A percentile compares a stretch with the other conserved stretches of the same genome.
These are phyloP conservation scores for Striga asiatica DNA, from an alignment of 257 asterid species.

Conservation along the genomic window DNA sequence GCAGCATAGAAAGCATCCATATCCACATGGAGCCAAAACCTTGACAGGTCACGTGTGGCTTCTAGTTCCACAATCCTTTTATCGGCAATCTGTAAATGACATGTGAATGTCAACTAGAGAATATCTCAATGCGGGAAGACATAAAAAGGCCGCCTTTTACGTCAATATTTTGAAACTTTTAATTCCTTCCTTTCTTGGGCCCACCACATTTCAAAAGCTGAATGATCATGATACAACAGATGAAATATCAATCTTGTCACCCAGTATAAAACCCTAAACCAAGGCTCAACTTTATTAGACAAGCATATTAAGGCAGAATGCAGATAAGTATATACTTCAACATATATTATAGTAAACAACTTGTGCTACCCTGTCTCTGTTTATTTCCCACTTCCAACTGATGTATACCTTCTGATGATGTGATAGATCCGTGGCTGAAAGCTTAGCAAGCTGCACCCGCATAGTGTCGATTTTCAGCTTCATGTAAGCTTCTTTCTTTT, in stretches of 20 bases:
- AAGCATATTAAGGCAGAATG: too few species aligned
- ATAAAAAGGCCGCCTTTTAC: neutral
- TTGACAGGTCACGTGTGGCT: slow-evolving; percentile 69
- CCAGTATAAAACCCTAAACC: neutral
- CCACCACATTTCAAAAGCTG: neutral
- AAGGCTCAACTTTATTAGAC: neutral
- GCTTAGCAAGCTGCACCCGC: slow-evolving; percentile 53
- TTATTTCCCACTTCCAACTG: neutral
- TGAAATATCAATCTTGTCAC: neutral
- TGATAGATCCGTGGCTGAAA: slow-evolving; percentile 37
- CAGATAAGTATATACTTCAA: too few species aligned
- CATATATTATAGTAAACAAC: neutral
- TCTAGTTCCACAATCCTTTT: slow-evolving; percentile 63
- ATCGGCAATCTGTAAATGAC: slow-evolving; percentile 54
- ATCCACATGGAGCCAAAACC: slow-evolving; percentile 91
- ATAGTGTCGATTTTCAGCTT: slow-evolving; percentile 70
- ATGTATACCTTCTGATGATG: slow-evolving; percentile 55
- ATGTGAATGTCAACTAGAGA: neutral
- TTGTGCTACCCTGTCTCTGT: neutral
- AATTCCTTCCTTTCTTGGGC: neutral
- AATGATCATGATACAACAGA: neutral
- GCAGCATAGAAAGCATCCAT: slow-evolving; percentile 99
- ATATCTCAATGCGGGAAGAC: neutral
- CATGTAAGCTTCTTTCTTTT: slow-evolving; percentile 63
- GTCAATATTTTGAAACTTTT: neutral